Evolutionary conservation across 371 early-diverging fungal genomes (phyloP).

Genomic region (Sporodiniella umbellata): DNA sequence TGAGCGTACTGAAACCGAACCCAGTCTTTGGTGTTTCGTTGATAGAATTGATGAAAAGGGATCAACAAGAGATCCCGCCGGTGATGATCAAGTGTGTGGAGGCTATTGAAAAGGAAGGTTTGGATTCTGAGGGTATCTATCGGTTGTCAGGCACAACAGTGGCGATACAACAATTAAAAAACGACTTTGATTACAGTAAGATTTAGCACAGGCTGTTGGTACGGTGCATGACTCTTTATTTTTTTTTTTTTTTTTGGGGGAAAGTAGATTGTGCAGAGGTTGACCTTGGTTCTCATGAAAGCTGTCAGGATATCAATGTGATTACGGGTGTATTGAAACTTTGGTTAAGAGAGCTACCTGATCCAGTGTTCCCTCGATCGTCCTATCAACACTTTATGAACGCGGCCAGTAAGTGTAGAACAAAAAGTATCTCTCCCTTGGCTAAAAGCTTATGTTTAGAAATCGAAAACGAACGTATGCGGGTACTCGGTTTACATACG

Average conservation of each 20-base stretch:
- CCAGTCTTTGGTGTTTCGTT: conserved; percentile 71
- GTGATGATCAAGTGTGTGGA: conserved; percentile 73
- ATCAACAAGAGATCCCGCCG: conserved; percentile 64
- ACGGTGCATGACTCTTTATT: no score
- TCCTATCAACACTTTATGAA: conserved; percentile 65
- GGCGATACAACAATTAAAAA: conserved; percentile 65
- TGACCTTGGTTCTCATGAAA: conserved; percentile 55
- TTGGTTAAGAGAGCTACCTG: conserved; percentile 90
- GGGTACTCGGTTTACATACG: conserved; percentile 63
- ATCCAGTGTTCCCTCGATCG: conserved; percentile 73
- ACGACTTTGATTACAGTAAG: conserved; percentile 67
- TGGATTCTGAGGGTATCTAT: conserved; percentile 76
- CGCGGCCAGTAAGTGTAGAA: conserved; percentile 53
- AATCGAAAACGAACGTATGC: conserved; percentile 51
- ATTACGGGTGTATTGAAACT: conserved; percentile 83
- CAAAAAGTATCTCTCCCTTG: neutral
- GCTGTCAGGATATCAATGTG: conserved; percentile 71
- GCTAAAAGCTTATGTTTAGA: conserved; percentile 16
- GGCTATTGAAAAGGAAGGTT: conserved; percentile 68
- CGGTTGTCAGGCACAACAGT: conserved; percentile 76
- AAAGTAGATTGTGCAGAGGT: conserved; percentile 57
- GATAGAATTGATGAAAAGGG: conserved; percentile 58
- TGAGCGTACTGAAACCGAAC: conserved; percentile 55
- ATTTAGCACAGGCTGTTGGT: neutral
- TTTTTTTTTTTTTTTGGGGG: neutral